Evolutionary conservation across 2,329 filamentous ascomycete species (phyloP).

Genomic region (Ophiostoma piceae): DNA sequence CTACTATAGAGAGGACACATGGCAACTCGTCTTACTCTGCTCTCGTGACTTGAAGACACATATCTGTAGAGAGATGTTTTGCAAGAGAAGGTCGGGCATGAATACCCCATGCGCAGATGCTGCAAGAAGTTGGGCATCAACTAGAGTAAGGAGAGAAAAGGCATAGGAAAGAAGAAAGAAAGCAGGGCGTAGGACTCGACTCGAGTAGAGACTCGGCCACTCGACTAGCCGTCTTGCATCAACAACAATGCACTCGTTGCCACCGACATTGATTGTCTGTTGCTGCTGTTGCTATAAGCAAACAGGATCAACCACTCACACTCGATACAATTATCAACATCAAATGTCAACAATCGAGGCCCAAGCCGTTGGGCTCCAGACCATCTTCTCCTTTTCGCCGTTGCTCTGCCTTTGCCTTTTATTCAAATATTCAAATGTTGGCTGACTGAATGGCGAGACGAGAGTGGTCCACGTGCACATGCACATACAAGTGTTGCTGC

Average conservation of each 20-base stretch:
- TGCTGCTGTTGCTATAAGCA: too few species aligned
- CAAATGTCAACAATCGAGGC: neutral
- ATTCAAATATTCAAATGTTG: too few species aligned
- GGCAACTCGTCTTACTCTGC: neutral
- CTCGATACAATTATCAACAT: neutral
- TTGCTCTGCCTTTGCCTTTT: neutral
- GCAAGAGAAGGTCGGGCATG: neutral
- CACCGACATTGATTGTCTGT: too few species aligned
- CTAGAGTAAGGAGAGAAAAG: too few species aligned
- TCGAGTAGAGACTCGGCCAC: too few species aligned
- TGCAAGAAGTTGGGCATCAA: constrained; percentile 1
- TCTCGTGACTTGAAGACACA: constrained; percentile 1
- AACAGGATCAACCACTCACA: neutral
- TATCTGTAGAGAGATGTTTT: neutral
- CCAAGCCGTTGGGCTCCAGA: neutral
- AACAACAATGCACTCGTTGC: too few species aligned
- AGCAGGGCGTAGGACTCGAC: neutral
- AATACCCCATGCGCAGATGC: neutral
- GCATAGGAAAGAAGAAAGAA: too few species aligned
- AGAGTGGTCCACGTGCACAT: constrained; percentile 16
- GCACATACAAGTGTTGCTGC: constrained; percentile 1
- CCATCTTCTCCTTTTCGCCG: neutral
- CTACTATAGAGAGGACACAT: constrained; percentile 1
- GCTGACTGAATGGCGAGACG: neutral
- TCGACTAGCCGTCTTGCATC: too few species aligned